Evolutionary conservation across 140 eudicot species (phyloP).

Genomic region (Ambrosia hybrid): DNA sequence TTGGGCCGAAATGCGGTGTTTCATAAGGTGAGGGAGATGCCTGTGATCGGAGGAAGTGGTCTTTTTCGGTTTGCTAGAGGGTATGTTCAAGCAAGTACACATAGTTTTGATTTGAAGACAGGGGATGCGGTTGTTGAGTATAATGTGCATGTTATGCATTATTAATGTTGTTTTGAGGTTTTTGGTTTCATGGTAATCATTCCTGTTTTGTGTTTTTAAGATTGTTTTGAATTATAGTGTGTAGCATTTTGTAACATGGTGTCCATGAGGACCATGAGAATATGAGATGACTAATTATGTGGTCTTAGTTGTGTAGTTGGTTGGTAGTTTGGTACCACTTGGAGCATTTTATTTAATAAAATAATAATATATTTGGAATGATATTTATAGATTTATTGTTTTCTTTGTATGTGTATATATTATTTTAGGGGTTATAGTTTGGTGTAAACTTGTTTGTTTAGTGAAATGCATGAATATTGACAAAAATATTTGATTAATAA

Average conservation of each 20-base stretch:
- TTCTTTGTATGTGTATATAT: background rate
- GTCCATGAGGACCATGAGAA: background rate
- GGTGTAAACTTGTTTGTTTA: too few species aligned
- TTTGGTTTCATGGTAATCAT: background rate
- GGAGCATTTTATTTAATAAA: background rate
- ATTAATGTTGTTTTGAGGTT: background rate
- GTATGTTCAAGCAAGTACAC: constrained; percentile 36
- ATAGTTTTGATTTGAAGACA: constrained; percentile 21
- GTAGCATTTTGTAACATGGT: background rate
- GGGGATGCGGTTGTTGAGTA: constrained; percentile 33
- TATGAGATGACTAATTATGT: too few species aligned
- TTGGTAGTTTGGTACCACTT: too few species aligned
- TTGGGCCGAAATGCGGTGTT: constrained; percentile 29
- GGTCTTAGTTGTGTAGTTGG: background rate
- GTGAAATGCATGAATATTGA: too few species aligned
- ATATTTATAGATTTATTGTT: background rate
- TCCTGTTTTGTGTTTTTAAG: background rate
- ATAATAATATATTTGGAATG: background rate
- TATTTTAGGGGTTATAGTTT: background rate
- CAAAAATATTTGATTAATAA: too few species aligned
- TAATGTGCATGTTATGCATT: constrained; percentile 33
- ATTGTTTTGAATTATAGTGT: background rate
- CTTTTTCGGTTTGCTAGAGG: constrained; percentile 43
- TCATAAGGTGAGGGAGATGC: constrained; percentile 36
- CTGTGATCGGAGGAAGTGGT: constrained; percentile 41